Conservation (phyloP, 2,329 filamentous ascomycete genomes). For the Botrytis squamosa region DNA sequence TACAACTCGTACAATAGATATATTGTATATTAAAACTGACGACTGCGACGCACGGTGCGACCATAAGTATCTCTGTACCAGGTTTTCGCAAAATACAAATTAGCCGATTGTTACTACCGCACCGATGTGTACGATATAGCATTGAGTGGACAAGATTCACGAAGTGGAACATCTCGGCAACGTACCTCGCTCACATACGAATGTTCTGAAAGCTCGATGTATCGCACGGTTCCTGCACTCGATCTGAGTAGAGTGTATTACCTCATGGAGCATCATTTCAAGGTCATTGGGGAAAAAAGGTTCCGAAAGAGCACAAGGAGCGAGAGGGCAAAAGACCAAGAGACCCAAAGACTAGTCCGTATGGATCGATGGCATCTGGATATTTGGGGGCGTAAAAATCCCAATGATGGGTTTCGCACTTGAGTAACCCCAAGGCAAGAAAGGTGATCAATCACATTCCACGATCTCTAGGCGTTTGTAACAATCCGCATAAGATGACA, state of each 20-base stretch:
- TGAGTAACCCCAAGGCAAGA: neutral
- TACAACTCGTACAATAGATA: constrained; percentile 10
- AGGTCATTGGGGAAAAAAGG: constrained; percentile 3
- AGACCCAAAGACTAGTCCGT: neutral
- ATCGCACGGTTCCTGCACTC: constrained; percentile 24
- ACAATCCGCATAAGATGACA: neutral
- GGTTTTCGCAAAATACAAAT: constrained; percentile 20
- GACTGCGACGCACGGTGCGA: neutral
- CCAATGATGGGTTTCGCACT: constrained; percentile 18
- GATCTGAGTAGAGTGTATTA: constrained; percentile 15
- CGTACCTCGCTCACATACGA: neutral
- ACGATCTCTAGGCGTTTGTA: constrained; percentile 11
- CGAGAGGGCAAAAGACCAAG: neutral
- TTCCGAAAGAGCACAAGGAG: constrained; percentile 7
- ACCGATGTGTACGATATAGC: constrained; percentile 15
- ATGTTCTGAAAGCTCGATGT: constrained; percentile 1
- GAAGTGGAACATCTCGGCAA: constrained; percentile 20
- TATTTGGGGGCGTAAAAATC: constrained; percentile 19
- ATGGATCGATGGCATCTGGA: neutral
- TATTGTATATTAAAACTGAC: neutral
- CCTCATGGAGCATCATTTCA: constrained; percentile 6
- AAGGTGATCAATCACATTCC: constrained; percentile 11
- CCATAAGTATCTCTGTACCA: neutral
- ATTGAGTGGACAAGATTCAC: constrained; percentile 22
- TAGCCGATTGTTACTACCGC: constrained; percentile 22